A percentile compares a stretch with the other conserved stretches of the same genome.
Conservation (phyloP, 2,329 filamentous ascomycete species). For the Hymenoscyphus repandus region DNA sequence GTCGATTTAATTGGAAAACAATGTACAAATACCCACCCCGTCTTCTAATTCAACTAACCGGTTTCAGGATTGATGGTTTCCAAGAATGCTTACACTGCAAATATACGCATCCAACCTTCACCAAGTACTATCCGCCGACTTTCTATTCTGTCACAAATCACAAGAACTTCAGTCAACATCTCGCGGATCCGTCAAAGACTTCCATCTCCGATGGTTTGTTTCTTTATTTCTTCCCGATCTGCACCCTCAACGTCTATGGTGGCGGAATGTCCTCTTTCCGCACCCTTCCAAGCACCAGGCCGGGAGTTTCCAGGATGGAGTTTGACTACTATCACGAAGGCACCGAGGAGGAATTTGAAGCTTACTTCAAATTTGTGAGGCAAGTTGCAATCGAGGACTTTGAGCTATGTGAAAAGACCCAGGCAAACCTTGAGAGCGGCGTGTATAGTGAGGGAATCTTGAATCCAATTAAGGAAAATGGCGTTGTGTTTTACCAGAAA, state of each 20-base stretch:
- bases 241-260: conserved; percentile 51
- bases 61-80: conserved; percentile 47
- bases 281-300: conserved; percentile 45
- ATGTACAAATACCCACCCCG: conserved; percentile 34
- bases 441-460: conserved; percentile 50
- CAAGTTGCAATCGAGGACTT: conserved; percentile 52
- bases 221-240: conserved; percentile 53
- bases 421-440: conserved; percentile 47
- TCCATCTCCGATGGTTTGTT: conserved; percentile 46
- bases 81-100: conserved; percentile 55
- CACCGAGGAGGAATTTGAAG: conserved; percentile 47
- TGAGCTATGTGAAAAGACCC: conserved; percentile 51
- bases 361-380: conserved; percentile 51
- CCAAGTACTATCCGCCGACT: conserved; percentile 48
- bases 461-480: conserved; percentile 51
- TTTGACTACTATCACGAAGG: conserved; percentile 53
- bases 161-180: conserved; percentile 49
- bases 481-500: conserved; percentile 42
- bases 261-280: conserved; percentile 54
- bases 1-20: conserved; percentile 55
- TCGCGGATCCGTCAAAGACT: conserved; percentile 47
- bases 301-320: conserved; percentile 48
- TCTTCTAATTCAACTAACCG: background rate
- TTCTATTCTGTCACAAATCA: conserved; percentile 51
- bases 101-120: conserved; percentile 53